Percentiles rank a stretch among this genome's conserved stretches.
Evolutionary conservation across 202 grass and related monocot genomes (phyloP).

Genomic region (Cymbopogon flexuosus): DNA sequence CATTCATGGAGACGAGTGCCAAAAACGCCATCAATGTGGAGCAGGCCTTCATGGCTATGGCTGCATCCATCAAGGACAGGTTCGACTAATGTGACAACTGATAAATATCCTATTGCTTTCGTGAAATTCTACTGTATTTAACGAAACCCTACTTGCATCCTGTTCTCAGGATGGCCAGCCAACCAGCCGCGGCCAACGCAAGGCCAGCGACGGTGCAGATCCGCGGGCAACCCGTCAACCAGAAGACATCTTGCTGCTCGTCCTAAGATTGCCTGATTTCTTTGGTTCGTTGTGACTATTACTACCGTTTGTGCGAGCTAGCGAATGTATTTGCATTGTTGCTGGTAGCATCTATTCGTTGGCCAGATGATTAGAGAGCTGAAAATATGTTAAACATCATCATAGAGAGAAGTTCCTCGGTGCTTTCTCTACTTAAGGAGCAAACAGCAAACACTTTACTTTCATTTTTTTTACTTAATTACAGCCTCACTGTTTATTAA

Average conservation of each 20-base stretch:
- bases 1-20: constrained; percentile 90
- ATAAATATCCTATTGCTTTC: background rate
- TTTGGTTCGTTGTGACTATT: constrained; percentile 4
- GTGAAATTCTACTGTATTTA: background rate
- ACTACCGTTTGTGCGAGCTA: constrained; percentile 11
- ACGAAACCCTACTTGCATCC: background rate
- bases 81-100: background rate
- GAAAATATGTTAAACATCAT: background rate
- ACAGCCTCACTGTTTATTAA: background rate
- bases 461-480: background rate
- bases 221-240: constrained; percentile 56
- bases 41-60: constrained; percentile 87
- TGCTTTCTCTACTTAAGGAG: background rate
- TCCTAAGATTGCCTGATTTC: constrained; percentile 35
- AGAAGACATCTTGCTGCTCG: constrained; percentile 71
- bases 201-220: constrained; percentile 61
- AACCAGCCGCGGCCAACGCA: constrained; percentile 47
- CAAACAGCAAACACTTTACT: background rate
- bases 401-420: background rate
- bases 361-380: background rate
- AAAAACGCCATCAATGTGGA: constrained; percentile 76
- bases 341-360: background rate
- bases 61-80: constrained; percentile 69
- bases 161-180: constrained; percentile 73
- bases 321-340: constrained; percentile 17